phyloP scores from a whole-genome alignment of 768 basidiomycete genomes.

The Mycena latifolia region DNA sequence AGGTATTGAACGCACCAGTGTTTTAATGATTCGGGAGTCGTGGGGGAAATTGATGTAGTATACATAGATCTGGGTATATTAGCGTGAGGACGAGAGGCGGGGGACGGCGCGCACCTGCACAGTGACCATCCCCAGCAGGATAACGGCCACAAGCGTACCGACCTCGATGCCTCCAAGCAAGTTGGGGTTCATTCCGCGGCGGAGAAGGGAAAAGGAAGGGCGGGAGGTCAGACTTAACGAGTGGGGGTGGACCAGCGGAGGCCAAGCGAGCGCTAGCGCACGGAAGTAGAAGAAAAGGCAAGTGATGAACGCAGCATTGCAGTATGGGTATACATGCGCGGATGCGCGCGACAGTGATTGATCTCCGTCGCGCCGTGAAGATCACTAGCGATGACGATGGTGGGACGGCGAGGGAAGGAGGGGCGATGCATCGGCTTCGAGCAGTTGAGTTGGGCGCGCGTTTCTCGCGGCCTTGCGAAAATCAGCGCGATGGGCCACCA shows the following conservation, averaged over 20 bases:
- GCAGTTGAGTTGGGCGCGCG: slow-evolving; percentile 2
- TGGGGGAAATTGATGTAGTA: slow-evolving; percentile 33
- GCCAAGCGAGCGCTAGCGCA: too few species aligned
- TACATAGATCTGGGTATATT: slow-evolving; percentile 26
- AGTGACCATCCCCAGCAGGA: slow-evolving; percentile 33
- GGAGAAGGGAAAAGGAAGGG: neutral
- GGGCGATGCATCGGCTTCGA: neutral
- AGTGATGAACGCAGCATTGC: slow-evolving; percentile 1
- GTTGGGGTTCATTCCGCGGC: slow-evolving; percentile 13
- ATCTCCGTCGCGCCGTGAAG: slow-evolving; percentile 11
- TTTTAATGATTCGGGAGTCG: slow-evolving; percentile 27
- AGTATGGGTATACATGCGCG: too few species aligned
- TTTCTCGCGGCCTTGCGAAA: slow-evolving; percentile 13
- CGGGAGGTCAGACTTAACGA: slow-evolving; percentile 3
- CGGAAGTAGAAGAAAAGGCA: neutral
- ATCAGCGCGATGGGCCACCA: too few species aligned
- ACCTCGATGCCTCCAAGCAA: slow-evolving; percentile 33
- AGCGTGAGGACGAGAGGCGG: neutral
- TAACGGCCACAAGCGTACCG: slow-evolving; percentile 18
- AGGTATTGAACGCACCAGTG: slow-evolving; percentile 11
- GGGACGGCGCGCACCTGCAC: slow-evolving; percentile 18
- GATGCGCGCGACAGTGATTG: too few species aligned
- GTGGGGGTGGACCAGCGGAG: slow-evolving; percentile 1
- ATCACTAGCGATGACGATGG: slow-evolving; percentile 2
- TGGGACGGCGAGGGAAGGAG: too few species aligned